Evolutionary conservation across 1,284 basidiomycete species (phyloP).

Genomic region (Heterobasidion annosum): DNA sequence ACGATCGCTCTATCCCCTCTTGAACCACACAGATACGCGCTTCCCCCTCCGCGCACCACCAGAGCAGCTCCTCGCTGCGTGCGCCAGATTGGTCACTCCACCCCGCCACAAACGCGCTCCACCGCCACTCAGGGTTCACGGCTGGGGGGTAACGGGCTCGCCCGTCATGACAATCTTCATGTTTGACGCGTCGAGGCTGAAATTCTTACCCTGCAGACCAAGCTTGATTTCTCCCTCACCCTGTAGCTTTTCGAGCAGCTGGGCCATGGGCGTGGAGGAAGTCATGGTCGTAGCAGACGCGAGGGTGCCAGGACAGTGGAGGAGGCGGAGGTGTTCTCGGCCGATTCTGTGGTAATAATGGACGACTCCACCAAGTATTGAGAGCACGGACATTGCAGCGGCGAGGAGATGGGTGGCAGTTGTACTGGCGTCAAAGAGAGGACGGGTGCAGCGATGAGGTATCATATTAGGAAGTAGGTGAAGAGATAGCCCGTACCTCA

Average conservation of each 20-base stretch:
- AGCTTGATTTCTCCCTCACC: too few species aligned
- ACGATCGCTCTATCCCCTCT: neutral
- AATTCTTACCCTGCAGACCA: too few species aligned
- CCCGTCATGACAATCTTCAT: conserved; percentile 44
- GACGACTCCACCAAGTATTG: conserved; percentile 29
- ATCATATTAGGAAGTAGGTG: neutral
- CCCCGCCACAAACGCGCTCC: neutral
- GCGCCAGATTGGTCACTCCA: neutral
- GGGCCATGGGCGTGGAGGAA: conserved; percentile 34
- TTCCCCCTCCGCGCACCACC: neutral
- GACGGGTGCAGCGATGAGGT: neutral
- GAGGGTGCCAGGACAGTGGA: conserved; percentile 40
- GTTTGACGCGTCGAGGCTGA: too few species aligned
- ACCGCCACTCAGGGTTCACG: conserved; percentile 7
- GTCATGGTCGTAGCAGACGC: conserved; percentile 44
- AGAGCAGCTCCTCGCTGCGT: neutral
- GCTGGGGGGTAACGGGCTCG: conserved; percentile 21
- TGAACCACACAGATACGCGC: neutral
- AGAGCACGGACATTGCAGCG: conserved; percentile 30
- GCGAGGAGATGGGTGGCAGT: conserved; percentile 36
- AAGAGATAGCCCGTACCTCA: conserved; percentile 25
- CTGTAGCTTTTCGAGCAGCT: too few species aligned
- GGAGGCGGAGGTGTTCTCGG: conserved; percentile 32
- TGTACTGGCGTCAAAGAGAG: conserved; percentile 17
- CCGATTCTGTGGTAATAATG: conserved; percentile 34